Conservation (phyloP, 2,329 filamentous ascomycete genomes). For the Didymella exigua region DNA sequence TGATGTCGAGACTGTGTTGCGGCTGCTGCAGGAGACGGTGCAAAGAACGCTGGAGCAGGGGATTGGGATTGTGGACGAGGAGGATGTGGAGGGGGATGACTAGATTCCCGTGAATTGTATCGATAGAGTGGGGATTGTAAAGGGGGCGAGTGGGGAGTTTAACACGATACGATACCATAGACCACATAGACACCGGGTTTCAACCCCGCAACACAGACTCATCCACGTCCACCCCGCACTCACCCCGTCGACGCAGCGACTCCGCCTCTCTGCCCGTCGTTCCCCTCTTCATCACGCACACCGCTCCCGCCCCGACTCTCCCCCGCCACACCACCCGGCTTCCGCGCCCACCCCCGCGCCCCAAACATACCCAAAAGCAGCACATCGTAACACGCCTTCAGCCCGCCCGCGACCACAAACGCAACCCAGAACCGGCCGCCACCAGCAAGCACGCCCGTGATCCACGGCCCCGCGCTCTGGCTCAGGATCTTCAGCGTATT, state of each 20-base stretch:
- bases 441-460: conserved; percentile 47
- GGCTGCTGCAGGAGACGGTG: conserved; percentile 16
- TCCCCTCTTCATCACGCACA: background rate
- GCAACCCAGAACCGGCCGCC: conserved; percentile 46
- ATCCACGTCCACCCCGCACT: background rate
- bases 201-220: conserved; percentile 3
- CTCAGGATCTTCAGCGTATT: conserved; percentile 47
- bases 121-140: background rate
- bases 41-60: conserved; percentile 14
- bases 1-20: conserved; percentile 8
- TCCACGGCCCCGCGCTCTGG: conserved; percentile 42
- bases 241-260: background rate
- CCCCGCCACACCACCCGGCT: background rate
- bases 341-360: conserved; percentile 24
- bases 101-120: background rate
- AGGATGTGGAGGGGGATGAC: background rate
- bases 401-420: conserved; percentile 45
- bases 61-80: conserved; percentile 12
- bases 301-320: background rate
- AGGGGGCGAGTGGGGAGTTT: background rate
- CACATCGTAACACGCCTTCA: conserved; percentile 47
- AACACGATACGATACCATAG: conserved; percentile 4
- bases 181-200: conserved; percentile 4
- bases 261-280: background rate
- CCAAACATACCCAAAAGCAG: conserved; percentile 45